These are phyloP conservation scores for Lyophyllum semitale DNA, from an alignment of 768 basidiomycete species.

Conservation along the genomic window DNA sequence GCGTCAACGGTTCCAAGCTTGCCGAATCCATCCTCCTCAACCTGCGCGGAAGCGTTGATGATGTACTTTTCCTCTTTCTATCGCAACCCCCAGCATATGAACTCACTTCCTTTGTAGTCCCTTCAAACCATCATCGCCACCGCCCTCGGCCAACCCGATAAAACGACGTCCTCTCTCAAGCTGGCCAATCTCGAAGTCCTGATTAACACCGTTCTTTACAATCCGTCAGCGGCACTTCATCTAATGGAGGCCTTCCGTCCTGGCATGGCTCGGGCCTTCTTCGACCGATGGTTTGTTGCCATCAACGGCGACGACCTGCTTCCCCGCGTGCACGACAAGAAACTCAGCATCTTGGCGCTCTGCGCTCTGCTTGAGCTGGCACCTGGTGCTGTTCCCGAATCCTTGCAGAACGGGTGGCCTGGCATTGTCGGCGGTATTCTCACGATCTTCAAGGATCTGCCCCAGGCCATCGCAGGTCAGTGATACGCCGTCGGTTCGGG, in stretches of 20 bases:
- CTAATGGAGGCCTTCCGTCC: conserved; percentile 65
- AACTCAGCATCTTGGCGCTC: conserved; percentile 74
- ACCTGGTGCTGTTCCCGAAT: conserved; percentile 53
- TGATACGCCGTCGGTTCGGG: background rate
- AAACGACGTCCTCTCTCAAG: conserved; percentile 62
- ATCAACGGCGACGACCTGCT: conserved; percentile 63
- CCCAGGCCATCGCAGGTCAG: conserved; percentile 72
- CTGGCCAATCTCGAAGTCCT: conserved; percentile 84
- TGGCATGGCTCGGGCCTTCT: conserved; percentile 73
- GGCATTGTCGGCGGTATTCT: conserved; percentile 71
- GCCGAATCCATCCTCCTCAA: conserved; percentile 83
- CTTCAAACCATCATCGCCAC: conserved; percentile 67
- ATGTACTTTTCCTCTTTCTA: conserved; percentile 48
- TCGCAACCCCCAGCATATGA: background rate
- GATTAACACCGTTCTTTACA: conserved; percentile 82
- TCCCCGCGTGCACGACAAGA: conserved; percentile 91
- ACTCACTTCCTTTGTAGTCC: conserved; percentile 38
- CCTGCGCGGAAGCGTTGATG: conserved; percentile 74
- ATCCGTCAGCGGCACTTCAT: conserved; percentile 74
- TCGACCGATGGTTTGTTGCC: conserved; percentile 80
- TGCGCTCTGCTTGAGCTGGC: conserved; percentile 78
- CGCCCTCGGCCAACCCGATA: conserved; percentile 59
- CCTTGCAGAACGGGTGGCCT: conserved; percentile 71
- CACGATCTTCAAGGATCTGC: conserved; percentile 76
- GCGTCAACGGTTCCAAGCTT: conserved; percentile 82